These are phyloP conservation scores for Globisporangium spiculum DNA, from an alignment of 352 stramenopile species.

Conservation along the genomic window DNA sequence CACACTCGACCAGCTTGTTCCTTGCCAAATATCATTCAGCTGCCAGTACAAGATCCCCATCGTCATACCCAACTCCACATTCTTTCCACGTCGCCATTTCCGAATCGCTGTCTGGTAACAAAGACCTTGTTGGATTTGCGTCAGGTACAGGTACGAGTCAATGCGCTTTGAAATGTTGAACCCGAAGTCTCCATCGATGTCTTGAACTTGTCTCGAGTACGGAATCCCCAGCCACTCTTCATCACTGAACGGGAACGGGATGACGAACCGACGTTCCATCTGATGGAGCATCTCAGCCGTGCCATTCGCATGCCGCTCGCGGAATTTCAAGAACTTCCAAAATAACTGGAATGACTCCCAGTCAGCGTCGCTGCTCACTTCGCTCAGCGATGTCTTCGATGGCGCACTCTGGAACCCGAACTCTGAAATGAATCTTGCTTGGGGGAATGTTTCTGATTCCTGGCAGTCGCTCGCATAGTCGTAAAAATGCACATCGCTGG, in stretches of 20 bases:
- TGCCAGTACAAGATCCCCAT: constrained; percentile 89
- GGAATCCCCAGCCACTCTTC: constrained; percentile 47
- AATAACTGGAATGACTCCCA: constrained; percentile 71
- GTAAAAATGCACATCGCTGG: constrained; percentile 85
- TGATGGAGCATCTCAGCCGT: constrained; percentile 72
- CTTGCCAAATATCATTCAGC: constrained; percentile 87
- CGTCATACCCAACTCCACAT: constrained; percentile 39
- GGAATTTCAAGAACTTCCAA: constrained; percentile 73
- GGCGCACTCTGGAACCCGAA: constrained; percentile 86
- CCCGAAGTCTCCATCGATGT: constrained; percentile 25
- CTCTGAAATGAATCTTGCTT: constrained; percentile 79
- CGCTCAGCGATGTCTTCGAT: constrained; percentile 44
- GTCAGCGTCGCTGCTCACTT: constrained; percentile 50
- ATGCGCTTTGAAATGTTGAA: constrained; percentile 47
- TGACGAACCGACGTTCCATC: constrained; percentile 61
- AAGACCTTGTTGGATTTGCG: constrained; percentile 72
- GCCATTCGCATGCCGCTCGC: constrained; percentile 79
- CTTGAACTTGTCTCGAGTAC: constrained; percentile 12
- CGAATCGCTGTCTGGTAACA: constrained; percentile 79
- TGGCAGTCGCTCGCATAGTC: constrained; percentile 81
- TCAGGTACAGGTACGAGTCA: constrained; percentile 66
- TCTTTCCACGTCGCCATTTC: constrained; percentile 67
- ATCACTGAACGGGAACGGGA: constrained; percentile 61
- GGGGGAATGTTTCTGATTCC: constrained; percentile 64
- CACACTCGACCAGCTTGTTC: constrained; percentile 85